phyloP scores from a whole-genome alignment of 2,329 filamentous ascomycete genomes.

The Botryosphaeria agaves region DNA sequence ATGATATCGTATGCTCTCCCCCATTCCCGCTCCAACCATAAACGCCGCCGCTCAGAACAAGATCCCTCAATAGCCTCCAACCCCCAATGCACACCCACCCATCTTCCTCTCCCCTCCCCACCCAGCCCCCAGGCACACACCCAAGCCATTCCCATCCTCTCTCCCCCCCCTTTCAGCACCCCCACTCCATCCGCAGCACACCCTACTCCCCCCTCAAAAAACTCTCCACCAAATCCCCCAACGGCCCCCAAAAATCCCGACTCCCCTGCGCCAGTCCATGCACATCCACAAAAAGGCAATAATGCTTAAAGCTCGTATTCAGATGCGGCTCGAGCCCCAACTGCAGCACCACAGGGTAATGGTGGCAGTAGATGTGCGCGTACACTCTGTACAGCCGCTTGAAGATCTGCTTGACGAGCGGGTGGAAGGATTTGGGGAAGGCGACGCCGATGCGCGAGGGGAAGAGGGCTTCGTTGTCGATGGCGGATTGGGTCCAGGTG shows the following conservation, averaged over 20 bases:
- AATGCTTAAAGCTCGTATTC: slow-evolving; percentile 99
- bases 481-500: slow-evolving; percentile 87
- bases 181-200: too few relatives aligned
- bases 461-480: slow-evolving; percentile 89
- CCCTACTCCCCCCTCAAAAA: slow-evolving; percentile 82
- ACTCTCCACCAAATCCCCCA: slow-evolving; percentile 91
- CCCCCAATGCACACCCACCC: too few relatives aligned
- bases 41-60: too few relatives aligned
- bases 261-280: slow-evolving; percentile 71
- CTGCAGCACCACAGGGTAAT: slow-evolving; percentile 92
- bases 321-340: slow-evolving; percentile 91
- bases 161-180: too few relatives aligned
- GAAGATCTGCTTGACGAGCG: slow-evolving; percentile 97
- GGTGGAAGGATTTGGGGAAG: slow-evolving; percentile 79
- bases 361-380: slow-evolving; percentile 92
- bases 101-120: too few relatives aligned
- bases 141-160: too few relatives aligned
- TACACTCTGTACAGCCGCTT: slow-evolving; percentile 98
- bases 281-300: slow-evolving; percentile 96
- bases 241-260: slow-evolving; percentile 91
- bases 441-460: slow-evolving; percentile 91
- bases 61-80: too few relatives aligned
- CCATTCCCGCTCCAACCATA: too few relatives aligned
- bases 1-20: too few relatives aligned
- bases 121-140: too few relatives aligned